Base-by-base conservation (phyloP, 805 yeast species). In the Yarrowia yakushimensis region DNA sequence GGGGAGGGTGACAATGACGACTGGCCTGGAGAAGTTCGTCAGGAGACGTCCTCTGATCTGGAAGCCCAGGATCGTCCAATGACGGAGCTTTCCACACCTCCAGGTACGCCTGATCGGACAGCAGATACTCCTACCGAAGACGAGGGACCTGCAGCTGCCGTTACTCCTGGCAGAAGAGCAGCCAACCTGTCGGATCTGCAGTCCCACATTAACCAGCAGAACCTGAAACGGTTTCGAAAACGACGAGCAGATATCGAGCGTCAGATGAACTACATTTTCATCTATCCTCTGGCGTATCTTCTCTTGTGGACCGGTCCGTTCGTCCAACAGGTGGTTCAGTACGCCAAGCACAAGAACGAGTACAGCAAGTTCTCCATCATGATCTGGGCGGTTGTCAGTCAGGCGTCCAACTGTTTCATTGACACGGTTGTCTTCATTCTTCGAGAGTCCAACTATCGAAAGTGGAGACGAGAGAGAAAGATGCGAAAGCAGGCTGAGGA, bases 281-380 rank as follows among this genome's bases (percentile, higher is more conserved):
- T 91, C 48, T 91, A 91, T 71, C 97, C 97, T 3, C 75, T 87
- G 42, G 87, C 96, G 1, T 91, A 90, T 72, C 78, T 90, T 63
- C 78, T 87, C 27, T 73, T 90, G 50, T 91, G 97, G 97, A 70
- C 86, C 20, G 85, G 88, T 66, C 97, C 97, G 1, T 81, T 89
- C 65, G 80, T 86, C 5, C 77, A 83, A 34, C 88, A 87, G 68
- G 78, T 84, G 63, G 78, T 89, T 10, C 84, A 82, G 68, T 76
- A 80, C 67, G 76, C 77, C 37, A 76, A 27, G 15, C 61, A 52
- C 17, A 71, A 79, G 20, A 45, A 65, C 1, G 77, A 80, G 64
- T 82, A 83, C 1, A 83, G 87, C 2, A 77, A 82, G 9, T 79
- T 80, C 64, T 86, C 93, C 86, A 72, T 89, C 41, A 80, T 82